Percentiles rank a stretch among this genome's conserved stretches.
phyloP scores from a whole-genome alignment of 768 basidiomycete genomes.

The Rhizopogon sp. region DNA sequence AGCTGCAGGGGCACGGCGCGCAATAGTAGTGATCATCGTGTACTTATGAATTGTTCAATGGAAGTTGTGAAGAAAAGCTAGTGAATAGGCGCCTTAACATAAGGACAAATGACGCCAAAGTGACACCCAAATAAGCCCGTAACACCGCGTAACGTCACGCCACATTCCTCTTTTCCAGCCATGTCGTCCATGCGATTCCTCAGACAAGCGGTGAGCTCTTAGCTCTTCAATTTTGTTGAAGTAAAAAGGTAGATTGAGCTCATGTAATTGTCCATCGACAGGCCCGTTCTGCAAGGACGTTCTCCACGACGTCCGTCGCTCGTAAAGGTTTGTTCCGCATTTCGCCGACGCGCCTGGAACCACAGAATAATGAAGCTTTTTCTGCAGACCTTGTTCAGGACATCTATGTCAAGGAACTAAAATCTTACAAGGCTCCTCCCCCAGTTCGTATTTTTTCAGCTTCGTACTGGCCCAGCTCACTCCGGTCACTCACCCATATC shows the following conservation, averaged over 20 bases:
- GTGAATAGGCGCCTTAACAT: too few relatives aligned
- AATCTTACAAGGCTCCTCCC: constrained; percentile 77
- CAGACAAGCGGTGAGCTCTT: constrained; percentile 43
- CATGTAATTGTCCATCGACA: constrained; percentile 18
- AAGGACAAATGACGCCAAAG: background rate
- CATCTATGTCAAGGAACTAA: constrained; percentile 85
- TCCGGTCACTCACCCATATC: background rate
- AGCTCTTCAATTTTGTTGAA: background rate
- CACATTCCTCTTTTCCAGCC: constrained; percentile 42
- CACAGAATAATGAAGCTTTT: constrained; percentile 4
- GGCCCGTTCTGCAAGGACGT: constrained; percentile 53
- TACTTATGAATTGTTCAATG: background rate
- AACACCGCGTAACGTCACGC: constrained; percentile 39
- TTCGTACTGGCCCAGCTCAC: background rate
- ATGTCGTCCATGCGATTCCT: constrained; percentile 59
- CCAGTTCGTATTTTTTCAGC: constrained; percentile 43
- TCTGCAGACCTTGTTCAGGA: constrained; percentile 85
- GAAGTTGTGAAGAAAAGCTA: background rate
- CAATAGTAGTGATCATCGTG: constrained; percentile 19
- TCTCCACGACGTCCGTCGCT: constrained; percentile 53
- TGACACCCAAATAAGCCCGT: constrained; percentile 21
- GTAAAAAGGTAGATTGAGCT: constrained; percentile 7
- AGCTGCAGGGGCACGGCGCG: constrained; percentile 37
- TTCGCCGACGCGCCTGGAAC: constrained; percentile 14
- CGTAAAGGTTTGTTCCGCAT: constrained; percentile 54